Percentiles rank a stretch among this genome's conserved stretches.
These are phyloP conservation scores for Talaromyces pinophilus DNA, from an alignment of 2,329 filamentous ascomycete species.

Conservation along the genomic window DNA sequence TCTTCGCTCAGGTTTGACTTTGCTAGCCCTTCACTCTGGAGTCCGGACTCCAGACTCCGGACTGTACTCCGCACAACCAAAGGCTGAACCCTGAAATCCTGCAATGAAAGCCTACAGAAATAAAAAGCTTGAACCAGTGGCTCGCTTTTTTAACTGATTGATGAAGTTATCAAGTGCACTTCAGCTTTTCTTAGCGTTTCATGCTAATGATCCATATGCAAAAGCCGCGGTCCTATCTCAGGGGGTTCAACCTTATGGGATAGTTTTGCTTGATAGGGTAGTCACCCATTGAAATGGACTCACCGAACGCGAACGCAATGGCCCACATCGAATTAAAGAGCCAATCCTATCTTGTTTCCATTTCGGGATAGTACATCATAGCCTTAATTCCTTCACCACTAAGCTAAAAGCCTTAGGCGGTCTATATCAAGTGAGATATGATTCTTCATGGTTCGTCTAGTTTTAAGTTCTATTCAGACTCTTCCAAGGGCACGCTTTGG, in stretches of 20 bases:
- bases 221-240: background rate
- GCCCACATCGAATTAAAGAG: background rate
- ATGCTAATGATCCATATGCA: background rate
- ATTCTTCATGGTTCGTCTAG: background rate
- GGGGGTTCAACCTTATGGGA: background rate
- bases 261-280: background rate
- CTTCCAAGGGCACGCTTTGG: background rate
- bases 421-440: background rate
- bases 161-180: background rate
- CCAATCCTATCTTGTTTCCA: background rate
- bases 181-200: background rate
- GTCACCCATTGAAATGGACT: background rate
- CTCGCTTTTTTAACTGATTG: background rate
- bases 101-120: background rate
- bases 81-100: background rate
- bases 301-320: background rate
- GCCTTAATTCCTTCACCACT: background rate
- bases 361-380: background rate
- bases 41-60: background rate
- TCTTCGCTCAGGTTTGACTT: background rate
- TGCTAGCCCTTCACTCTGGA: background rate
- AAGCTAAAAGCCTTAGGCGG: background rate
- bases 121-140: background rate
- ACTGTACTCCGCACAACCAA: background rate
- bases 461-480: background rate